These are phyloP conservation scores for Lactarius sanguifluus DNA, from an alignment of 768 basidiomycete genomes.

Conservation along the genomic window DNA sequence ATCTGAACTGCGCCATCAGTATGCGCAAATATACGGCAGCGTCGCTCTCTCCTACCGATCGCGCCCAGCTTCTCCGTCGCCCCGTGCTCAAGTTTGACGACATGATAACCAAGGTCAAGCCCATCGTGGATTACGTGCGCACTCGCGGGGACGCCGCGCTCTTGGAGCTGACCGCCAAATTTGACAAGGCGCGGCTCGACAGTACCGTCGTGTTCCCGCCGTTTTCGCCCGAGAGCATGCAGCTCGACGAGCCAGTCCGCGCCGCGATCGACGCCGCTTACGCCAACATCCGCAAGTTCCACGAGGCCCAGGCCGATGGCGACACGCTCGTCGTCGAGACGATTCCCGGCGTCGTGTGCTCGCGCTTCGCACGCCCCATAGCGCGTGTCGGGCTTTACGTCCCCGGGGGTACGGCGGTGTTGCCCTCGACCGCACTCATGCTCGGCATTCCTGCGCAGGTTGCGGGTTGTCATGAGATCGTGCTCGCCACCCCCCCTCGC, in stretches of 20 bases:
- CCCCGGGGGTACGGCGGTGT: conserved; percentile 93
- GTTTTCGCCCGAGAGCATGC: conserved; percentile 63
- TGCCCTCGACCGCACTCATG: conserved; percentile 97
- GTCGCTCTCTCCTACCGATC: conserved; percentile 48
- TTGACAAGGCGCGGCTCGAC: conserved; percentile 76
- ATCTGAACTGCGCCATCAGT: conserved; percentile 53
- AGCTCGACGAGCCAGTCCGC: conserved; percentile 60
- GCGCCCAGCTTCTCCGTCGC: conserved; percentile 72
- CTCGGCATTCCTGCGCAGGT: conserved; percentile 97
- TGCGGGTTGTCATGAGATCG: conserved; percentile 88
- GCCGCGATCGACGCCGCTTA: conserved; percentile 90
- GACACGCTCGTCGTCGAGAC: conserved; percentile 83
- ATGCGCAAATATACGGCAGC: conserved; percentile 75
- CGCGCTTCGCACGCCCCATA: conserved; percentile 93
- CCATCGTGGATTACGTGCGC: conserved; percentile 89
- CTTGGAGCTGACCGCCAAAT: conserved; percentile 86
- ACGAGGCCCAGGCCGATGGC: conserved; percentile 78
- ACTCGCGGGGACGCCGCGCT: conserved; percentile 82
- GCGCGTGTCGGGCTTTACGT: conserved; percentile 95
- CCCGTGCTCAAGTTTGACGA: conserved; percentile 86
- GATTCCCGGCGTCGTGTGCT: conserved; percentile 96
- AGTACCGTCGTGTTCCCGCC: conserved; percentile 78
- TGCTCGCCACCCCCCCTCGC: conserved; percentile 95
- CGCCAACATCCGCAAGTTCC: conserved; percentile 88
- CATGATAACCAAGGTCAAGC: conserved; percentile 91